Conservation (phyloP, 306 rosid genomes). For the Senna siamea region DNA sequence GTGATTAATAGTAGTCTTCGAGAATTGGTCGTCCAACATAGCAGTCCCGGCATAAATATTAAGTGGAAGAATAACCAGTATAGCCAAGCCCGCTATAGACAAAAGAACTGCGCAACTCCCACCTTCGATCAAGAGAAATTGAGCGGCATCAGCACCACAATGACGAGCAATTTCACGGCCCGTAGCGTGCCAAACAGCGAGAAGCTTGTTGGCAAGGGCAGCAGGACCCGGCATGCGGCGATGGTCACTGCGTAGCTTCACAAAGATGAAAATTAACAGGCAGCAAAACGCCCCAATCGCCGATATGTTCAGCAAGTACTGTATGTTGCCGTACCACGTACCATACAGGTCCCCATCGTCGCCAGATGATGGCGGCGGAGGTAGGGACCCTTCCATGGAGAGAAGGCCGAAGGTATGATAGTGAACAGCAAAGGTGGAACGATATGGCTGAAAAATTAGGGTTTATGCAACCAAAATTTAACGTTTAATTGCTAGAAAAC, state of each 20-base stretch:
- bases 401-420: conserved; percentile 19
- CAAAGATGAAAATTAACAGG: conserved; percentile 73
- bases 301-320: conserved; percentile 87
- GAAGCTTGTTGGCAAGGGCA: conserved; percentile 74
- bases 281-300: conserved; percentile 81
- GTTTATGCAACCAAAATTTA: conserved; percentile 33
- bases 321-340: conserved; percentile 91
- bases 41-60: conserved; percentile 77
- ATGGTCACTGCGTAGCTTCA: conserved; percentile 97
- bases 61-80: conserved; percentile 68
- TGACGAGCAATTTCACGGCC: conserved; percentile 84
- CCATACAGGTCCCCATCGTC: conserved; percentile 46
- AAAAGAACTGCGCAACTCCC: conserved; percentile 82
- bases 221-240: conserved; percentile 90
- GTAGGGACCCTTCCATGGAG: conserved; percentile 42
- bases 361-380: conserved; percentile 64
- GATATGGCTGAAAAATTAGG: conserved; percentile 42
- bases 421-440: conserved; percentile 4
- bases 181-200: conserved; percentile 94
- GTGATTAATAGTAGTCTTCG: conserved; percentile 80
- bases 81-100: conserved; percentile 54
- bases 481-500: conserved; percentile 25
- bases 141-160: conserved; percentile 97
- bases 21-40: conserved; percentile 69
- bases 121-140: conserved; percentile 87